A percentile compares a stretch with the other conserved stretches of the same genome.
Conservation (phyloP, 768 basidiomycete species). For the Pleurotus citrinopileatus region DNA sequence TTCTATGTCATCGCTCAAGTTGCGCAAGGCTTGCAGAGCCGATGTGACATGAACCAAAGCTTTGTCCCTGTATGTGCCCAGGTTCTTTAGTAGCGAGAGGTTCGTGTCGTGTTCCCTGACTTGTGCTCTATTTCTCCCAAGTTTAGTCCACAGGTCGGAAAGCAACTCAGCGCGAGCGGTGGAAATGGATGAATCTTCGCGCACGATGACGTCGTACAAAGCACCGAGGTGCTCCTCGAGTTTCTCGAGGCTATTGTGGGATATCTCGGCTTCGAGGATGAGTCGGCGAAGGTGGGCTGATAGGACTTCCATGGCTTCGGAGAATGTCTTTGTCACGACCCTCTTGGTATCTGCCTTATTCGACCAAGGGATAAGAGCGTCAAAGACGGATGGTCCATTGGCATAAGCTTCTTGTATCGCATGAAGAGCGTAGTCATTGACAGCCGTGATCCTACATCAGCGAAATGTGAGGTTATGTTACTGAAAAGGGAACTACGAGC, state of each 20-base stretch:
- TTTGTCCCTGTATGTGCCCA: slow-evolving; percentile 55
- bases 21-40: slow-evolving; percentile 56
- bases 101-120: slow-evolving; percentile 52
- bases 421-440: slow-evolving; percentile 68
- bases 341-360: slow-evolving; percentile 33
- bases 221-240: slow-evolving; percentile 59
- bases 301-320: slow-evolving; percentile 59
- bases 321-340: slow-evolving; percentile 53
- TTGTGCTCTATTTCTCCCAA: slow-evolving; percentile 57
- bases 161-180: slow-evolving; percentile 53
- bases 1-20: slow-evolving; percentile 73
- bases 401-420: slow-evolving; percentile 46
- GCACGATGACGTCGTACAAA: slow-evolving; percentile 56
- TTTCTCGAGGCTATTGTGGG: slow-evolving; percentile 50
- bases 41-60: slow-evolving; percentile 67
- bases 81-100: slow-evolving; percentile 48
- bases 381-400: slow-evolving; percentile 28
- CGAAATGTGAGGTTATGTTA: not conserved
- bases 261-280: slow-evolving; percentile 64
- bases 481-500: slow-evolving; percentile 17
- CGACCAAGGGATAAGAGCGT: slow-evolving; percentile 38
- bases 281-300: slow-evolving; percentile 51
- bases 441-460: slow-evolving; percentile 58
- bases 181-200: slow-evolving; percentile 50
- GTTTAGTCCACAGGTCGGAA: slow-evolving; percentile 62